Percentiles rank a stretch among this genome's conserved stretches.
Conservation (phyloP, 257 asterid species). For the Solanum peruvianum region DNA sequence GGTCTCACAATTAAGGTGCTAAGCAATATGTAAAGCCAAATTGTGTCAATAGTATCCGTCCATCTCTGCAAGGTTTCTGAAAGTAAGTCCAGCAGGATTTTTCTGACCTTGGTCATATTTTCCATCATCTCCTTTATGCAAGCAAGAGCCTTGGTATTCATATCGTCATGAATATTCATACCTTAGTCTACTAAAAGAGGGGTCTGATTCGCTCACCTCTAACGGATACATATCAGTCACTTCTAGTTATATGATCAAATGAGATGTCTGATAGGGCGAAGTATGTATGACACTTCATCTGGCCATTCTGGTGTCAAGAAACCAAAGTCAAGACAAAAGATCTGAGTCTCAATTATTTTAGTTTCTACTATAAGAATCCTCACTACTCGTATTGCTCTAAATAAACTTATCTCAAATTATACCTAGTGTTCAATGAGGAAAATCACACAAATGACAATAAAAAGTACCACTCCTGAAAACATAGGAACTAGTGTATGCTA, state of each 20-base stretch:
- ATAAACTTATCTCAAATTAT: not conserved
- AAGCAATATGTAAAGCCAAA: not conserved
- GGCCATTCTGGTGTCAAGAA: not conserved
- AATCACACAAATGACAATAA: not conserved
- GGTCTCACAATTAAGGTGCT: not conserved
- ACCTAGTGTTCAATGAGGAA: not conserved
- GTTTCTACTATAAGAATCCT: not conserved
- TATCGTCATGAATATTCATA: not conserved
- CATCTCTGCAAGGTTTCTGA: constrained; percentile 46
- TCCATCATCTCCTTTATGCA: constrained; percentile 44
- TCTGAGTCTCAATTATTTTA: not conserved
- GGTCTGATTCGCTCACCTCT: not conserved
- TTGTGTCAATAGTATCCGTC: constrained; percentile 9
- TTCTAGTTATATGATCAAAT: not conserved
- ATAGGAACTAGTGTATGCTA: not conserved
- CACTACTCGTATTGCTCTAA: not conserved
- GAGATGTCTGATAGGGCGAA: not conserved
- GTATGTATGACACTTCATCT: not conserved
- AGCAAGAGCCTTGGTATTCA: not conserved
- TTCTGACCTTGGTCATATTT: constrained; percentile 28
- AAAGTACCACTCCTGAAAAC: not conserved
- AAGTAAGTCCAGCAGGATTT: constrained; percentile 29
- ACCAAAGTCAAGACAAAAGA: not conserved
- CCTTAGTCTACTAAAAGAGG: not conserved
- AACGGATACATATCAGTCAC: not conserved